Evolutionary conservation across 192 early-diverging fungal species (phyloP).

Genomic region (Mortierella hygrophila): DNA sequence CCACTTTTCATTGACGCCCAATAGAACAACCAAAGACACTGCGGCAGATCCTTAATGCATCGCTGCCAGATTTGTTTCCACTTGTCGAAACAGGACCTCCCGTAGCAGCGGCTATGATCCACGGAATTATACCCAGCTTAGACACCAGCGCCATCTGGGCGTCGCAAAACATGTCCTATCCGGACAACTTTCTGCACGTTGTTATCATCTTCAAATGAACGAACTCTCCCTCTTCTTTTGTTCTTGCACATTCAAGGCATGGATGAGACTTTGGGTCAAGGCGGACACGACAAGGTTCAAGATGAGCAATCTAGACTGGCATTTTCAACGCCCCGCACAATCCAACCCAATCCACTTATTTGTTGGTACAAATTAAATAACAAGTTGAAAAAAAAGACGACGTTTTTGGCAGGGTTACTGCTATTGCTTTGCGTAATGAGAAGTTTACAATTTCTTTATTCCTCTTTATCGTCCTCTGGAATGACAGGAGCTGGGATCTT

Average conservation of each 20-base stretch:
- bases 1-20: background rate
- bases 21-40: slow-evolving; percentile 55
- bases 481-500: background rate
- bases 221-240: background rate
- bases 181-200: slow-evolving; percentile 89
- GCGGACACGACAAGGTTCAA: too few relatives aligned
- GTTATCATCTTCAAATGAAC: slow-evolving; percentile 60
- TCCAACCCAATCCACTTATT: too few relatives aligned
- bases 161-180: slow-evolving; percentile 78
- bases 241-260: too few relatives aligned
- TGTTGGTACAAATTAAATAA: too few relatives aligned
- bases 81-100: slow-evolving; percentile 50
- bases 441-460: background rate
- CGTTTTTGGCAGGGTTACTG: too few relatives aligned
- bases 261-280: too few relatives aligned
- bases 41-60: slow-evolving; percentile 62
- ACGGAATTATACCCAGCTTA: slow-evolving; percentile 77
- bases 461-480: background rate
- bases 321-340: too few relatives aligned
- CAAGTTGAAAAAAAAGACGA: background rate
- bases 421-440: background rate
- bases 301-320: too few relatives aligned
- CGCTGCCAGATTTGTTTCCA: slow-evolving; percentile 61
- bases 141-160: slow-evolving; percentile 84
- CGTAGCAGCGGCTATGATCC: slow-evolving; percentile 69